Evolutionary conservation across 139 green algal species (phyloP), one percentile per base, ranked within the genome.

Genomic region (Microglena sp.): DNA sequence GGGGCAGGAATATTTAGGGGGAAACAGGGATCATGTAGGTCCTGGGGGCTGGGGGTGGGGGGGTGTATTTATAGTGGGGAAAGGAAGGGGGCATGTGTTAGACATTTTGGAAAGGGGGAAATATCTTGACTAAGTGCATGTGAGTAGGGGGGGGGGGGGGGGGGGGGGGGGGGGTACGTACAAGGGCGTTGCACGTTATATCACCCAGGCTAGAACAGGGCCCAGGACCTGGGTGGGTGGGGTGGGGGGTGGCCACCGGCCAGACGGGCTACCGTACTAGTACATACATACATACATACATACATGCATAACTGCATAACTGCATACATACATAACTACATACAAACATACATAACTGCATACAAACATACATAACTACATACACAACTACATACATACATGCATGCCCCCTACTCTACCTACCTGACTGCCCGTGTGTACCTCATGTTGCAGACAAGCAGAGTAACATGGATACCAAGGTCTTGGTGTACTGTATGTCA

Each of bases 401-500:
- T 28, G 29, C 55, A 62, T 4, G 21, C 55, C n/a, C 6, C 4
- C 55, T 26, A 65, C n/a, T 65, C 58, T 53, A n/a, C n/a, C n/a
- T n/a, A n/a, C n/a, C n/a, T n/a, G n/a, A n/a, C n/a, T n/a, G n/a
- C n/a, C n/a, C n/a, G n/a, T n/a, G n/a, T n/a, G n/a, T 50, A 50
- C 11, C 40, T 50, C 11, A 11, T 50, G 40, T 11, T 50, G 11
- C 40, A 50, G 60, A 44, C 24, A 56, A 59, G 7, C 6, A 61
- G 3, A 62, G 3, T 6, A 6, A 27, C 11, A 8, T 43, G 34
- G 6, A 81, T 27, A 73, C 4, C n/a, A 72, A 78, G 67, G 78
- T 91, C 27, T 69, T 92, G 30, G 81, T 91, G 33, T 82, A 90
- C 64, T 91, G 84, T 71, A 92, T 92, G 86, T 82, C 61, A 0